phyloP scores from a whole-genome alignment of 768 basidiomycete genomes.

The Lepiota venenata region DNA sequence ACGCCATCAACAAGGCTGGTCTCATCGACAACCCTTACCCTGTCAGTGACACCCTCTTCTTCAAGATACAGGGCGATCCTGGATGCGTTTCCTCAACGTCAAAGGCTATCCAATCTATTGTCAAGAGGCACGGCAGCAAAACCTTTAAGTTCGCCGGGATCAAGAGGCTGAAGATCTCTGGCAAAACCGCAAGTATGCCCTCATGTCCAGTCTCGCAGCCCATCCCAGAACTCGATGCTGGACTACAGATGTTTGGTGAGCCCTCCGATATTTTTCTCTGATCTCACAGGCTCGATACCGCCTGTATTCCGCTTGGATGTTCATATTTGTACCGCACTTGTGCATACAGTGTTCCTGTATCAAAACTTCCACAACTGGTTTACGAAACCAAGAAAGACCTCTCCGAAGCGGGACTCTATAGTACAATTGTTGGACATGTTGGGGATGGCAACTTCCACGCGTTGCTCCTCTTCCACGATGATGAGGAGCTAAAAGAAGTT shows the following conservation, averaged over 20 bases:
- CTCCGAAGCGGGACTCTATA: constrained; percentile 45
- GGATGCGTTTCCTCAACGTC: constrained; percentile 56
- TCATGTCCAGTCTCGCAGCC: constrained; percentile 66
- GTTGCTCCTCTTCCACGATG: constrained; percentile 54
- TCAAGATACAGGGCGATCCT: constrained; percentile 85
- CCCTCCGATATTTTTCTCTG: not conserved
- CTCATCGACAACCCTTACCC: constrained; percentile 59
- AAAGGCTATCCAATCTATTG: constrained; percentile 54
- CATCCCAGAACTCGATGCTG: constrained; percentile 66
- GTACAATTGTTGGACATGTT: constrained; percentile 81
- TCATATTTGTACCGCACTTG: not conserved
- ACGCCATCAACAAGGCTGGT: constrained; percentile 68
- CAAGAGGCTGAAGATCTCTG: constrained; percentile 77
- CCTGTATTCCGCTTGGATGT: not conserved
- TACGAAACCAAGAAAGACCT: constrained; percentile 81
- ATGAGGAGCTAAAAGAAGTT: constrained; percentile 53
- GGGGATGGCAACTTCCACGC: constrained; percentile 67
- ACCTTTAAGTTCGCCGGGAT: constrained; percentile 72
- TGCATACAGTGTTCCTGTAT: constrained; percentile 58
- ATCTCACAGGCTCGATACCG: too few relatives aligned
- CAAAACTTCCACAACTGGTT: constrained; percentile 64
- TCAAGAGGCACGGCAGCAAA: constrained; percentile 62
- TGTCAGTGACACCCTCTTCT: constrained; percentile 78
- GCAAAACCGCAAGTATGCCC: constrained; percentile 82
- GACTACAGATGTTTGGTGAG: constrained; percentile 90